Evolutionary conservation across 73 alveolate species (phyloP).

Genomic region (Tetrahymena elliotti): DNA sequence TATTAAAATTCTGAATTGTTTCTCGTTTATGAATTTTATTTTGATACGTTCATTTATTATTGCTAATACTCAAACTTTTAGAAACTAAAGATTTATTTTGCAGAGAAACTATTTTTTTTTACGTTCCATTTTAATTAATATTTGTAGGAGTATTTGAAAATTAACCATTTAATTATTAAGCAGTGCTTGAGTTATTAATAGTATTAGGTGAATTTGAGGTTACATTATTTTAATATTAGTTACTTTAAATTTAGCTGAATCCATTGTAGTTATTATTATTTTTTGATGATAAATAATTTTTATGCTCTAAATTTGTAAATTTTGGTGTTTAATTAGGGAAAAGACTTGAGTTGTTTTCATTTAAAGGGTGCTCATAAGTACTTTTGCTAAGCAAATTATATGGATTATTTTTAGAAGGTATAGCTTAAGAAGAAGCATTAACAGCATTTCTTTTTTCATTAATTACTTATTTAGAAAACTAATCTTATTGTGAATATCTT

Average conservation of each 20-base stretch:
- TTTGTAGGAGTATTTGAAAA: not conserved
- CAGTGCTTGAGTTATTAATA: not conserved
- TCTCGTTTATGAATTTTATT: not conserved
- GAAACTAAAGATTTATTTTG: not conserved
- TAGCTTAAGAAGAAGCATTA: not conserved
- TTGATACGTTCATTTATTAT: not conserved
- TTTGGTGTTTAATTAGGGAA: not conserved
- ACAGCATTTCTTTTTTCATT: not conserved
- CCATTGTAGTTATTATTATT: not conserved
- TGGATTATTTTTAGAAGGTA: not conserved
- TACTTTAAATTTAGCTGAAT: not conserved
- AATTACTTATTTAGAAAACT: not conserved
- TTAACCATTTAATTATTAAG: not conserved
- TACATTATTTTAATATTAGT: not conserved
- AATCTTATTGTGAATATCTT: not conserved
- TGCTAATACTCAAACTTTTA: not conserved
- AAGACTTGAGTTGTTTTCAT: not conserved
- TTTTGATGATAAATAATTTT: not conserved
- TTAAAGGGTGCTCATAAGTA: not conserved
- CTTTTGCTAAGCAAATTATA: not conserved
- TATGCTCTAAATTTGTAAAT: not conserved
- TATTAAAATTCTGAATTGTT: too few relatives aligned
- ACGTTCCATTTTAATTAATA: not conserved
- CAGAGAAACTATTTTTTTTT: not conserved
- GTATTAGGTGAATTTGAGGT: not conserved